Conservation (phyloP, 2,329 filamentous ascomycete genomes). For the Alternaria rosae region DNA sequence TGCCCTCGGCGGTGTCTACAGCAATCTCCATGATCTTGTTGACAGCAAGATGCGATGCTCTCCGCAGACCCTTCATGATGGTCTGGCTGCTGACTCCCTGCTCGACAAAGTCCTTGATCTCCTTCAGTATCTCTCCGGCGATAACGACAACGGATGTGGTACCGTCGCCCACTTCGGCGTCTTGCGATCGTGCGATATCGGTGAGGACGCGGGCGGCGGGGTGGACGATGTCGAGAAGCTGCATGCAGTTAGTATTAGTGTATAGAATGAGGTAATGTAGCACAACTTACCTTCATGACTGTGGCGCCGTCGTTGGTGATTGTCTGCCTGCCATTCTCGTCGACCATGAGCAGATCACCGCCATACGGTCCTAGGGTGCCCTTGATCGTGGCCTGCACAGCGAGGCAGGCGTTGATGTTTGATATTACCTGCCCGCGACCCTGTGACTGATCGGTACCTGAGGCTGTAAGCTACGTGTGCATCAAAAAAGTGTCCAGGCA, state of each 20-base stretch:
- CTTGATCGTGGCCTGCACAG: slow-evolving; percentile 95
- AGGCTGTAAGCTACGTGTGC: slow-evolving; percentile 27
- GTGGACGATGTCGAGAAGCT: slow-evolving; percentile 98
- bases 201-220: slow-evolving; percentile 96
- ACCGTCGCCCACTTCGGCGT: slow-evolving; percentile 97
- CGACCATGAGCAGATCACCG: slow-evolving; percentile 93
- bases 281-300: slow-evolving; percentile 85
- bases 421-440: slow-evolving; percentile 96
- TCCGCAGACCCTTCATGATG: slow-evolving; percentile 94
- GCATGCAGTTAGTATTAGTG: slow-evolving; percentile 10
- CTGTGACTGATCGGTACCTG: slow-evolving; percentile 96
- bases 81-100: slow-evolving; percentile 96
- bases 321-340: slow-evolving; percentile 93
- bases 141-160: slow-evolving; percentile 97
- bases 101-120: slow-evolving; percentile 95
- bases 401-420: slow-evolving; percentile 98
- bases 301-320: slow-evolving; percentile 99
- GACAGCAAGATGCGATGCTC: slow-evolving; percentile 86
- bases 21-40: slow-evolving; percentile 99
- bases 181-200: slow-evolving; percentile 98
- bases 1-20: slow-evolving; percentile 80
- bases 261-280: neutral
- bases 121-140: slow-evolving; percentile 97
- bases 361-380: slow-evolving; percentile 95
- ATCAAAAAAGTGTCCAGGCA: slow-evolving; percentile 39